phyloP scores from a whole-genome alignment of 495 filamentous ascomycete species.

The Pseudomonodictys pantanalensis region DNA sequence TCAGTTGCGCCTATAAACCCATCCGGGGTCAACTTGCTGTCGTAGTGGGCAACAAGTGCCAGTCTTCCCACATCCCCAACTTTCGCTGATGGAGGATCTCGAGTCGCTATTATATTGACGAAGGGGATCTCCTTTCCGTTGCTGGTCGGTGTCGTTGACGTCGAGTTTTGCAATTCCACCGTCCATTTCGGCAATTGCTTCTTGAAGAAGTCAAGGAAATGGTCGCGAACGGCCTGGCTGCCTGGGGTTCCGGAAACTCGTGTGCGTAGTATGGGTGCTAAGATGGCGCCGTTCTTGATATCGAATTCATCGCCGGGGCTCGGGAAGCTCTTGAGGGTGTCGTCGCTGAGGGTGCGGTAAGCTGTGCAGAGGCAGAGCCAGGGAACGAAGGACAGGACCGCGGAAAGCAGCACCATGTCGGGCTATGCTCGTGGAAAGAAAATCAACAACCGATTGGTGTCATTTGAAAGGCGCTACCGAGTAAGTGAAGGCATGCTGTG shows the following conservation, averaged over 20 bases:
- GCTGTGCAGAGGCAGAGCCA: constrained; percentile 44
- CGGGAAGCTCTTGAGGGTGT: constrained; percentile 65
- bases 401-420: constrained; percentile 1
- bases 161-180: constrained; percentile 81
- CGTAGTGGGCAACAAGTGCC: constrained; percentile 93
- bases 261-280: constrained; percentile 83
- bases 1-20: constrained; percentile 96
- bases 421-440: background rate
- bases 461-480: too few species aligned
- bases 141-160: constrained; percentile 72
- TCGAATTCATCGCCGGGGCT: constrained; percentile 76
- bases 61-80: constrained; percentile 74
- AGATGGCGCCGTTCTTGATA: constrained; percentile 66
- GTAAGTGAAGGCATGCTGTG: background rate
- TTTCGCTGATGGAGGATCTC: constrained; percentile 78
- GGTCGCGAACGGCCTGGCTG: constrained; percentile 66
- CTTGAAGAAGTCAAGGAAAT: constrained; percentile 80
- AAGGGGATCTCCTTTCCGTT: constrained; percentile 75
- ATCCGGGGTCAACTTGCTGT: constrained; percentile 75
- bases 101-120: constrained; percentile 79
- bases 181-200: constrained; percentile 73
- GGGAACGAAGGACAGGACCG: constrained; percentile 10
- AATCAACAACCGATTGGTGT: background rate
- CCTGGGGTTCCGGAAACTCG: constrained; percentile 85
- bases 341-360: constrained; percentile 72